Conservation (phyloP, 2,329 filamentous ascomycete genomes). For the Ciborinia camelliae region DNA sequence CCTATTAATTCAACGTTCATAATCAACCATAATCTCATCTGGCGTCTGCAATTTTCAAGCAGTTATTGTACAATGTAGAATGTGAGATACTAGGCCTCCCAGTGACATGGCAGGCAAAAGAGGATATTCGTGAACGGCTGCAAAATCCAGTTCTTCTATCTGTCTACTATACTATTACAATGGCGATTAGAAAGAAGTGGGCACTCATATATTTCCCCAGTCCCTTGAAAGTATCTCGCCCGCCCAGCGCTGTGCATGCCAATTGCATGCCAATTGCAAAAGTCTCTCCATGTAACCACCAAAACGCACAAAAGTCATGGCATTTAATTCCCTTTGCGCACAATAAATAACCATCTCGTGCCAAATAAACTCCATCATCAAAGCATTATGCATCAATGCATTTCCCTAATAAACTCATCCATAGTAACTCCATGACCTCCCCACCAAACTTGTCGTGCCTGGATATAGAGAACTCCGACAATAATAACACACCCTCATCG, state of each 20-base stretch:
- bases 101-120: too few relatives aligned
- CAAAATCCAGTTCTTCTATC: slow-evolving; percentile 1
- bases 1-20: neutral
- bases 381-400: neutral
- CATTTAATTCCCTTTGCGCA: neutral
- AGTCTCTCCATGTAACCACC: neutral
- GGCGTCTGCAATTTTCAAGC: neutral
- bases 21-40: neutral
- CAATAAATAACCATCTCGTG: neutral
- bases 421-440: slow-evolving; percentile 12
- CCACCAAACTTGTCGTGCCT: neutral
- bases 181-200: neutral
- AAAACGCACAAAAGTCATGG: neutral
- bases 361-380: slow-evolving; percentile 13
- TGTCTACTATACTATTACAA: slow-evolving; percentile 18
- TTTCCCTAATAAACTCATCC: neutral
- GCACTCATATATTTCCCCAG: neutral
- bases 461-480: slow-evolving; percentile 17
- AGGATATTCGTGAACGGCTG: neutral
- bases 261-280: neutral
- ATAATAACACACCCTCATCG: slow-evolving; percentile 13
- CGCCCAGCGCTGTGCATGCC: neutral
- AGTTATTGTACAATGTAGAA: neutral
- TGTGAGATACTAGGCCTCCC: neutral
- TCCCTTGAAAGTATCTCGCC: neutral